These are phyloP conservation scores for Exserohilum rostratum DNA, from an alignment of 2,329 filamentous ascomycete genomes.

Conservation along the genomic window DNA sequence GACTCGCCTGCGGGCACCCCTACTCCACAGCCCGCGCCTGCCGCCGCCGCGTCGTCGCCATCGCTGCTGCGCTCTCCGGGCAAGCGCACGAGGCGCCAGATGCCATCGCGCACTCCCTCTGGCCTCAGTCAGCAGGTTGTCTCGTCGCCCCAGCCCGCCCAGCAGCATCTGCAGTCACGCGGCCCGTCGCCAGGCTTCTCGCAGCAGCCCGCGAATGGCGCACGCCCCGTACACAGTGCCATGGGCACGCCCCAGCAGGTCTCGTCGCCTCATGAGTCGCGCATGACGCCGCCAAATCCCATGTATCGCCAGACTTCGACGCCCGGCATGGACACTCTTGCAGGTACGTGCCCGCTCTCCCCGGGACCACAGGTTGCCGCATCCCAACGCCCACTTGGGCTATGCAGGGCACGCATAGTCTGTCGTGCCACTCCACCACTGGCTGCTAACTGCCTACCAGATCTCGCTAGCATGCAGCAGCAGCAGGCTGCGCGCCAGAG, in stretches of 20 bases:
- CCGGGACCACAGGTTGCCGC: constrained; percentile 9
- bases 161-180: constrained; percentile 46
- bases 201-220: constrained; percentile 39
- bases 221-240: constrained; percentile 38
- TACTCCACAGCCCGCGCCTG: constrained; percentile 36
- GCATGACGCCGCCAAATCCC: constrained; percentile 43
- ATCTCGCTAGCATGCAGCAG: constrained; percentile 56
- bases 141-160: constrained; percentile 42
- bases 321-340: constrained; percentile 56
- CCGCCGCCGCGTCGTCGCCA: constrained; percentile 28
- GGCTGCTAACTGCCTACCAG: constrained; percentile 32
- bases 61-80: constrained; percentile 37
- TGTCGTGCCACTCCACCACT: not conserved
- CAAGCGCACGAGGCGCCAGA: constrained; percentile 41
- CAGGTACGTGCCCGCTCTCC: constrained; percentile 45
- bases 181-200: constrained; percentile 37
- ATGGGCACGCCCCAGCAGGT: constrained; percentile 40
- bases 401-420: constrained; percentile 4
- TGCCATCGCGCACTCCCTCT: constrained; percentile 50
- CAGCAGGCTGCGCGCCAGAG: constrained; percentile 51
- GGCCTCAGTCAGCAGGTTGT: constrained; percentile 52
- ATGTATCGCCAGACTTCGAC: constrained; percentile 52
- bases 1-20: constrained; percentile 50
- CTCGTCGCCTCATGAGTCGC: constrained; percentile 40
- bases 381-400: not conserved